Evolutionary conservation across 768 basidiomycete genomes (phyloP), one percentile per base, ranked within the genome.

Genomic region (Naganishia kalamii): DNA sequence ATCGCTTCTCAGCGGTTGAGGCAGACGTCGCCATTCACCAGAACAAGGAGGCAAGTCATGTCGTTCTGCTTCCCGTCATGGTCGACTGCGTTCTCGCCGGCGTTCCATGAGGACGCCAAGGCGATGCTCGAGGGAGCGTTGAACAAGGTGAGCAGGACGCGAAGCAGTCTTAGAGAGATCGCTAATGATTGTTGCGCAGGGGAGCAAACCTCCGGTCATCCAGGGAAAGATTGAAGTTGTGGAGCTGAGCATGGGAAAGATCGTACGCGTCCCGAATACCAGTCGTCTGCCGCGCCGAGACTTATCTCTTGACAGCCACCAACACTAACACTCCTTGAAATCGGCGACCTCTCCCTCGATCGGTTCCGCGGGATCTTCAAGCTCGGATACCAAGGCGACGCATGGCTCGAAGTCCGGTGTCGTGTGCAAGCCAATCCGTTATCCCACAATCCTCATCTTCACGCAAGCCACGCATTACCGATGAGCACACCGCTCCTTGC

Each of bases 211-310:
- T 1, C 92, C 92, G 30, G 88, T 99, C 73, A 97, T 98, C 70
- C 93, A 92, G 60, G 96, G 94, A 80, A 87, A 85, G 78, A 98
- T 99, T 69, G 92, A 98, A 77, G 96, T 99, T 32, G 89, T 96
- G 60, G 96, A 98, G 77, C 81, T 99, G n/a, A 88, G 97, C 79
- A 98, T 99, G 96, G 96, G 96, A 40, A 91, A 89, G 1, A 88
- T 94, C 82, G 93, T 92, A 29, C 35, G 78, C 52, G 25, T 27
- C 12, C 35, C n/a, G 52, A 25, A 64, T 29, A 12, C 25, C 21
- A 63, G 35, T 63, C n/a, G 37, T 49, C 37, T 65, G 70, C n/a
- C 43, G 12, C 27, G 19, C n/a, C 60, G 54, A 49, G 49, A 25
- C 5, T 51, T 60, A 25, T 37, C 19, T 32, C 13, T 12, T 41